A percentile compares a stretch with the other conserved stretches of the same genome.
These are phyloP conservation scores for Blastobotrys peoriensis DNA, from an alignment of 805 yeast species.

Conservation along the genomic window DNA sequence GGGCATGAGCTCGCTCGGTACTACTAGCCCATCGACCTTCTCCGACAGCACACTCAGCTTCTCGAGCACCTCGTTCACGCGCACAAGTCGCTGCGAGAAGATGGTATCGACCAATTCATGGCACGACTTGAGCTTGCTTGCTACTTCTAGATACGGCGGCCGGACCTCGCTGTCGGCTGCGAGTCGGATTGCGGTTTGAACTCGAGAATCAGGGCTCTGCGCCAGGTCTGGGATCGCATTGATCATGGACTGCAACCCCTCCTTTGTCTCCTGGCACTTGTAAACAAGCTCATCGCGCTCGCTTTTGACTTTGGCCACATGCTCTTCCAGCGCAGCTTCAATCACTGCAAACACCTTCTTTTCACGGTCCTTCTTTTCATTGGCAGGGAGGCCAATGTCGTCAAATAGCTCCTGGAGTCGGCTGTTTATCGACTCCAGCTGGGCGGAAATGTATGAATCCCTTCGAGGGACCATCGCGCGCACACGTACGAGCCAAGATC, in stretches of 20 bases:
- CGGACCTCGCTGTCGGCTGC: constrained; percentile 14
- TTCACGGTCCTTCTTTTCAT: constrained; percentile 24
- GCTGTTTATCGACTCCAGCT: constrained; percentile 22
- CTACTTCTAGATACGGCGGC: constrained; percentile 20
- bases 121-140: constrained; percentile 14
- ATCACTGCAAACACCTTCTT: constrained; percentile 23
- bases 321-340: constrained; percentile 24
- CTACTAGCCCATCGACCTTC: constrained; percentile 20
- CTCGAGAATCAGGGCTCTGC: neutral
- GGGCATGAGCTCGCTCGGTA: constrained; percentile 14
- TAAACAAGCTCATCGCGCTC: constrained; percentile 23
- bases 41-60: constrained; percentile 14
- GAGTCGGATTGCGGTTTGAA: constrained; percentile 8
- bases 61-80: constrained; percentile 15
- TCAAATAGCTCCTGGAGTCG: constrained; percentile 24
- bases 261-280: constrained; percentile 20
- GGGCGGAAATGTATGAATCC: constrained; percentile 22
- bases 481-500: no score
- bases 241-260: constrained; percentile 20
- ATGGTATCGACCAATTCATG: constrained; percentile 15
- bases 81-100: constrained; percentile 19
- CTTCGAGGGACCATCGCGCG: no score
- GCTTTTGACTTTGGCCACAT: constrained; percentile 21
- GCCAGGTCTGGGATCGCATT: constrained; percentile 19
- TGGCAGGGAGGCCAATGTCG: constrained; percentile 18